phyloP scores from a whole-genome alignment of 768 basidiomycete species.

The Flagelloscypha sp. region DNA sequence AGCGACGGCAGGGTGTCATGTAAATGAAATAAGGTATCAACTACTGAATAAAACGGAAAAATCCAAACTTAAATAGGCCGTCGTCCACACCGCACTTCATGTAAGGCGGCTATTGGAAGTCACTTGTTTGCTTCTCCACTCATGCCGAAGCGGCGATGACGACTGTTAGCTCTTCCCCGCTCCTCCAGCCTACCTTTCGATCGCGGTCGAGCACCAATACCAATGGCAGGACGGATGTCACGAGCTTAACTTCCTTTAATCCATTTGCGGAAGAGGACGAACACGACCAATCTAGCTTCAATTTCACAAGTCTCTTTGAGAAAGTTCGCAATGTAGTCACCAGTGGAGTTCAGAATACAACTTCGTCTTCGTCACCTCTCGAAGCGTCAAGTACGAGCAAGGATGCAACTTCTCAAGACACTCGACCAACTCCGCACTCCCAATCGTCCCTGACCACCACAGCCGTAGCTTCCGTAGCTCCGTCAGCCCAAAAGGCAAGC shows the following conservation, averaged over 20 bases:
- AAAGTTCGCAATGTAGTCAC: too few species aligned
- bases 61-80: too few species aligned
- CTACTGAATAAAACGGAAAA: too few species aligned
- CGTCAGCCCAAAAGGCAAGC: conserved; percentile 45
- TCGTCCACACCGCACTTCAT: too few species aligned
- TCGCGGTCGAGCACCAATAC: conserved; percentile 56
- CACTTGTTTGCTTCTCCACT: too few species aligned
- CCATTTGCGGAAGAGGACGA: conserved; percentile 92
- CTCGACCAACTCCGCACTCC: conserved; percentile 49
- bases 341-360: conserved; percentile 75
- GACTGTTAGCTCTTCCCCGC: too few species aligned
- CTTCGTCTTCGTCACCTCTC: conserved; percentile 47
- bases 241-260: conserved; percentile 78
- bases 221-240: conserved; percentile 48
- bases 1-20: too few species aligned
- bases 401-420: conserved; percentile 22
- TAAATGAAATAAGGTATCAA: too few species aligned
- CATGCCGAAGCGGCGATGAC: too few species aligned
- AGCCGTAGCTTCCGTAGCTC: conserved; percentile 44
- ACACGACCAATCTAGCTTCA: conserved; percentile 80
- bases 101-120: too few species aligned
- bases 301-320: conserved; percentile 70
- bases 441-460: conserved; percentile 42
- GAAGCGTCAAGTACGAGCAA: conserved; percentile 24
- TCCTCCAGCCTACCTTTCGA: conserved; percentile 38